These are phyloP conservation scores for Pseudogymnoascus sp. DNA, from an alignment of 2,329 filamentous ascomycete genomes.

Conservation along the genomic window DNA sequence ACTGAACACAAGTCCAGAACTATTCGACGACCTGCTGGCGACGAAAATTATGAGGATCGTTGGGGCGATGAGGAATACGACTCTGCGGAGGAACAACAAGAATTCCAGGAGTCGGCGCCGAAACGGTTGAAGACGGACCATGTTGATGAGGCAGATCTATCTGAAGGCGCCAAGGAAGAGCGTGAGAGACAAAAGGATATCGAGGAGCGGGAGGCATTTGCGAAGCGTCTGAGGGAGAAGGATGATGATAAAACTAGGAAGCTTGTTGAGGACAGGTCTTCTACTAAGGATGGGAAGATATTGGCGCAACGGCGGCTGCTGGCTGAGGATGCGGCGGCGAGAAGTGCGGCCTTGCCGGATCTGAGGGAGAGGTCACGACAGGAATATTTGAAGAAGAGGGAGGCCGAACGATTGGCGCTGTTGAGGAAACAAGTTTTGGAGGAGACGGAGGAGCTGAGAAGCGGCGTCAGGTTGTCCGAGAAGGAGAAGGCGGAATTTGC, in stretches of 20 bases:
- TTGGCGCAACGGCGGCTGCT: constrained; percentile 52
- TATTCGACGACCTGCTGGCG: constrained; percentile 40
- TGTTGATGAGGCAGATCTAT: constrained; percentile 40
- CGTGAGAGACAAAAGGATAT: constrained; percentile 55
- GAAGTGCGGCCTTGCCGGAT: constrained; percentile 67
- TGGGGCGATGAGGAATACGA: constrained; percentile 70
- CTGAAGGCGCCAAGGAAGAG: constrained; percentile 51
- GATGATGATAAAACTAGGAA: constrained; percentile 65
- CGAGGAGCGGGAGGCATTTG: constrained; percentile 69
- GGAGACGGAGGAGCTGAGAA: constrained; percentile 71
- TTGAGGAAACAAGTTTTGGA: constrained; percentile 84
- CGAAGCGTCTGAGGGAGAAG: constrained; percentile 63
- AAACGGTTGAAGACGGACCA: constrained; percentile 62
- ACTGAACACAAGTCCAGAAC: constrained; percentile 38
- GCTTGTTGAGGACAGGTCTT: constrained; percentile 49
- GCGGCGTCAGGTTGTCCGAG: constrained; percentile 65
- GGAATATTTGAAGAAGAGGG: constrained; percentile 88
- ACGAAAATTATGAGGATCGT: constrained; percentile 62
- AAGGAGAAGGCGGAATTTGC: constrained; percentile 81
- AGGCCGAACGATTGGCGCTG: constrained; percentile 76
- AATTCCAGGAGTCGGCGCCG: constrained; percentile 59
- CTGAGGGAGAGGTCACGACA: constrained; percentile 77
- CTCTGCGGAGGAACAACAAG: constrained; percentile 39
- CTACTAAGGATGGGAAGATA: constrained; percentile 45
- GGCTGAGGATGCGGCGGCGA: constrained; percentile 58